Conservation (phyloP, 306 rosid genomes). For the Rosa multiflora region DNA sequence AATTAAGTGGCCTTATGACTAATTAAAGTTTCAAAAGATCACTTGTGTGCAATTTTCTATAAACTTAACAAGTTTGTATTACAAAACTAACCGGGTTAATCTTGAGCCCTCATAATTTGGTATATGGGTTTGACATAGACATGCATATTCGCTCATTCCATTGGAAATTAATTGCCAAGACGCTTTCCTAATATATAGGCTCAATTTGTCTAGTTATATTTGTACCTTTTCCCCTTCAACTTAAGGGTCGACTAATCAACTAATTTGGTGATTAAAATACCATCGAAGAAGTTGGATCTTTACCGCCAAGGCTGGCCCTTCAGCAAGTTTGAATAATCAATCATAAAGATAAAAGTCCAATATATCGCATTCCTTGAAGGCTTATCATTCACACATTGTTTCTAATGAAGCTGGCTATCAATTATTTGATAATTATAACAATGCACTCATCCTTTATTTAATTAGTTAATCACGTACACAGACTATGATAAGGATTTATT, state of each 20-base stretch:
- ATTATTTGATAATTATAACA: not conserved
- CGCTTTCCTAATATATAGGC: too few relatives aligned
- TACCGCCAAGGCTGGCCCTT: not conserved
- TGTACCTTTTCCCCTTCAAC: too few relatives aligned
- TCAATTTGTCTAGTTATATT: too few relatives aligned
- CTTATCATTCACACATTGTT: not conserved
- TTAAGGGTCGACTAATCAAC: not conserved
- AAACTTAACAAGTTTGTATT: too few relatives aligned
- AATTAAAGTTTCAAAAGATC: too few relatives aligned
- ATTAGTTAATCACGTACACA: not conserved
- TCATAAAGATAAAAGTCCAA: conserved; percentile 6
- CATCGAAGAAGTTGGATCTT: not conserved
- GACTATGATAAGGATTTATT: not conserved
- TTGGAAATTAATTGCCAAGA: too few relatives aligned
- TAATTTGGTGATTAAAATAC: not conserved
- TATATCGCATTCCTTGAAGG: not conserved
- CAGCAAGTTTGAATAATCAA: not conserved
- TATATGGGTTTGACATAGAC: not conserved
- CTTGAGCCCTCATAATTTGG: not conserved
- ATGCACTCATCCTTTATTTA: not conserved
- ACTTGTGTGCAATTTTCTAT: too few relatives aligned
- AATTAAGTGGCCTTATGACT: too few relatives aligned
- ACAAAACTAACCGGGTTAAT: not conserved
- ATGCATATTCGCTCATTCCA: not conserved
- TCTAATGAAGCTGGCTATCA: not conserved